Evolutionary conservation across 2,329 filamentous ascomycete species (phyloP), one percentile per base, ranked within the genome.

Genomic region (Zymoseptoria brevis): DNA sequence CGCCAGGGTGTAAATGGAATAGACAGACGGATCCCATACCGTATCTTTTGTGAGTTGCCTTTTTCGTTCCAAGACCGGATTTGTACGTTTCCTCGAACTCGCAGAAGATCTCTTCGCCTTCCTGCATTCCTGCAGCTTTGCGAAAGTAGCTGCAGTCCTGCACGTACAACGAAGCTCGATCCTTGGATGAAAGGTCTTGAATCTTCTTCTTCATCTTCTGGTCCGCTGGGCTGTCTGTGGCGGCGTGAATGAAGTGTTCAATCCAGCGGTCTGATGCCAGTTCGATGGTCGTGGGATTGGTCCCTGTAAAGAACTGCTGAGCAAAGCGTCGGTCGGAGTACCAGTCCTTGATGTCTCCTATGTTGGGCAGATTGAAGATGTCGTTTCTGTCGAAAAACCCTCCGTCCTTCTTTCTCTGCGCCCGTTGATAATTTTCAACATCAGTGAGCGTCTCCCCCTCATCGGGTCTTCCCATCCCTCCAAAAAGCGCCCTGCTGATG

Each of bases 111-210:
- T 63, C 62, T n/a, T 60, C 52, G n/a, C 21, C 50, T 11, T 53
- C 57, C 29, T 51, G 30, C 9, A 65, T 54, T 19, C 61, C 61
- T 45, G 61, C 62, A 4, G 75, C 75, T 48, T 70, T 64, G 21
- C 77, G 73, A 66, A 79, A 74, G 62, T 78, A 77, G 60, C 75
- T 75, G 60, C 70, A 76, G 61, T 79, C 77, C 55, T 78, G 77
- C 13, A 79, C 69, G 55, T 73, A 76, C 3, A 79, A 71, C 4
- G 69, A 72, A 0, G 63, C 59, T 1, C 66, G 63, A 53, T 74
- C 69, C 0, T 67, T 64, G 49, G 67, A 64, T 2, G 65, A 63
- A 8, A 75, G 68, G 1, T 64, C 57, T 19, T 70, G 60, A 8
- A 71, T 70, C 67, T 73, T 74, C 49, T 71, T 63, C 29, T 68